Conservation (phyloP, 805 yeast species). For the Ogataea naganishii region DNA sequence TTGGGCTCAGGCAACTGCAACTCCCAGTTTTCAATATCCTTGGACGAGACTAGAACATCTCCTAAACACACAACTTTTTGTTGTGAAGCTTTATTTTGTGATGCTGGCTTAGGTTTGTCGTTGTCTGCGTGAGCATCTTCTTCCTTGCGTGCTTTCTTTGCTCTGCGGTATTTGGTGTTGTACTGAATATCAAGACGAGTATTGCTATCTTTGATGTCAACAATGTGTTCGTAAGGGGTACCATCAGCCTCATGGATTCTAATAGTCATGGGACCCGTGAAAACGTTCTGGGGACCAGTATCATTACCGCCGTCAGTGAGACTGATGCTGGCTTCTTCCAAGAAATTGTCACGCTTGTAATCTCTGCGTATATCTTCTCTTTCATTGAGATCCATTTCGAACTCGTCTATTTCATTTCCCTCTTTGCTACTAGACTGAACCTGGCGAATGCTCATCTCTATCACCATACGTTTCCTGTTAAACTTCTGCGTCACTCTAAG, state of each 20-base stretch:
- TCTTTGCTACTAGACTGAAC: slow-evolving; percentile 39
- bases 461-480: slow-evolving; percentile 86
- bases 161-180: slow-evolving; percentile 83
- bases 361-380: slow-evolving; percentile 8
- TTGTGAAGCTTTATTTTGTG: slow-evolving; percentile 18
- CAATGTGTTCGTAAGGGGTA: slow-evolving; percentile 96
- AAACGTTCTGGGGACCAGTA: slow-evolving; percentile 36
- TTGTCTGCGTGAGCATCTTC: slow-evolving; percentile 24
- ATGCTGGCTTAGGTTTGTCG: slow-evolving; percentile 13
- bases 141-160: slow-evolving; percentile 56
- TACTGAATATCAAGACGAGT: slow-evolving; percentile 91
- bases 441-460: slow-evolving; percentile 92
- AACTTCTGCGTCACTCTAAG: slow-evolving; percentile 86
- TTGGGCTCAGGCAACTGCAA: slow-evolving; percentile 52
- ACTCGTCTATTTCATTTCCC: slow-evolving; percentile 9
- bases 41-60: slow-evolving; percentile 55
- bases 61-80: slow-evolving; percentile 49
- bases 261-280: slow-evolving; percentile 93
- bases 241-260: slow-evolving; percentile 98
- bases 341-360: slow-evolving; percentile 28
- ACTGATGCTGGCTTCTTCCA: slow-evolving; percentile 33
- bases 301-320: slow-evolving; percentile 33
- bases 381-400: slow-evolving; percentile 6
- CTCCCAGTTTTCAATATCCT: slow-evolving; percentile 64
- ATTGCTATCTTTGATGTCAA: slow-evolving; percentile 75